These are phyloP conservation scores for Nemania abortiva DNA, from an alignment of 2,329 filamentous ascomycete genomes.

Conservation along the genomic window DNA sequence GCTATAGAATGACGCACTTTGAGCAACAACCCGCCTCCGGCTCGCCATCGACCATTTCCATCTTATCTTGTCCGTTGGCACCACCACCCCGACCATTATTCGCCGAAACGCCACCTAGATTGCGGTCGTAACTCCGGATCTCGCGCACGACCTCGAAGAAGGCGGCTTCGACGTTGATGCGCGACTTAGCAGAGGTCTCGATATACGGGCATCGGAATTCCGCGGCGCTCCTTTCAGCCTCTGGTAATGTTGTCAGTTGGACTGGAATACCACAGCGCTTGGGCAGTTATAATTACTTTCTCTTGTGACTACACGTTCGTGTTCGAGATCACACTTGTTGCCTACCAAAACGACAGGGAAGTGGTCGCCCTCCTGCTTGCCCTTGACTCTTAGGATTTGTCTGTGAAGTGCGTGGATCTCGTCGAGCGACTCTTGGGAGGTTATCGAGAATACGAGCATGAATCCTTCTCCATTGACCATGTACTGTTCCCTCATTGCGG, in stretches of 20 bases:
- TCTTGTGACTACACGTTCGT: conserved; percentile 89
- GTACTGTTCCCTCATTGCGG: conserved; percentile 99
- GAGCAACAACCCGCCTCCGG: conserved; percentile 82
- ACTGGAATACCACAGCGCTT: conserved; percentile 27
- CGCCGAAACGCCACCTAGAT: conserved; percentile 89
- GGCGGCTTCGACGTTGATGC: conserved; percentile 97
- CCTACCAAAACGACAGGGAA: conserved; percentile 99
- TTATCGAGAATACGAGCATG: conserved; percentile 97
- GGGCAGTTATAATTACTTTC: conserved; percentile 72
- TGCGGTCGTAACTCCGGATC: conserved; percentile 97
- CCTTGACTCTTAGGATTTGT: conserved; percentile 98
- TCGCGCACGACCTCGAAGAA: conserved; percentile 99
- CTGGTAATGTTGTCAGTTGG: conserved; percentile 60
- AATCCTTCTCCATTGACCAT: conserved; percentile 99
- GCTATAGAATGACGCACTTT: conserved; percentile 88
- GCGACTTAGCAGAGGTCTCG: conserved; percentile 97
- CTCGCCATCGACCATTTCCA: conserved; percentile 80
- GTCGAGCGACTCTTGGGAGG: conserved; percentile 95
- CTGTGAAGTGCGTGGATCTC: conserved; percentile 99
- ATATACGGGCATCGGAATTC: conserved; percentile 96
- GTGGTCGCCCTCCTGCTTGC: conserved; percentile 83
- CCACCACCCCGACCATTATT: conserved; percentile 75
- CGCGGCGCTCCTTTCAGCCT: conserved; percentile 71
- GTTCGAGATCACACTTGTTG: conserved; percentile 99
- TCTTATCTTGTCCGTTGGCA: conserved; percentile 73